These are phyloP conservation scores for Sarcodon sp. DNA, from an alignment of 768 basidiomycete species.

Conservation along the genomic window DNA sequence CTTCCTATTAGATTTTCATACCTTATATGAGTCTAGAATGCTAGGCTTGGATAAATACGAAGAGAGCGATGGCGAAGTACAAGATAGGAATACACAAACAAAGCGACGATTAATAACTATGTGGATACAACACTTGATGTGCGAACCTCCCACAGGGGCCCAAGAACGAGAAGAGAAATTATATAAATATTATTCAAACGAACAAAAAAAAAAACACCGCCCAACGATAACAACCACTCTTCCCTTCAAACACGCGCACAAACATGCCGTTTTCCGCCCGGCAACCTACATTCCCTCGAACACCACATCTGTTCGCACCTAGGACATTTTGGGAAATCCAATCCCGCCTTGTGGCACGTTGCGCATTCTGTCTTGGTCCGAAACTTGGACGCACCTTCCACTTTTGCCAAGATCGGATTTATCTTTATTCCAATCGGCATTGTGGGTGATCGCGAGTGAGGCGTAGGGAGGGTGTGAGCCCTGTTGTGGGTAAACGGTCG, in stretches of 20 bases:
- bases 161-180: not conserved
- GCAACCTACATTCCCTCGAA: not conserved
- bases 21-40: no score
- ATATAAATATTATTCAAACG: not conserved
- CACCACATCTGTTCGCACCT: not conserved
- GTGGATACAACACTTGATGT: not conserved
- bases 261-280: not conserved
- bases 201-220: no score
- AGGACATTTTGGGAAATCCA: not conserved
- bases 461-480: not conserved
- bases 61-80: not conserved
- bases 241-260: not conserved
- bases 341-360: not conserved
- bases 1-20: no score
- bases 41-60: not conserved
- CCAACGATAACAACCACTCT: not conserved
- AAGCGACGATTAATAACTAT: not conserved
- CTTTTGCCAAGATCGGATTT: not conserved
- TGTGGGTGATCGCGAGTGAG: not conserved
- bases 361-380: not conserved
- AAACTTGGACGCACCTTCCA: not conserved
- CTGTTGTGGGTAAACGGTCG: not conserved
- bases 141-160: not conserved
- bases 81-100: not conserved
- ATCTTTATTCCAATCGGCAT: not conserved